Percentiles rank a stretch among this genome's conserved stretches.
phyloP scores from a whole-genome alignment of 2,329 filamentous ascomycete genomes.

The Aschersonia sp. region DNA sequence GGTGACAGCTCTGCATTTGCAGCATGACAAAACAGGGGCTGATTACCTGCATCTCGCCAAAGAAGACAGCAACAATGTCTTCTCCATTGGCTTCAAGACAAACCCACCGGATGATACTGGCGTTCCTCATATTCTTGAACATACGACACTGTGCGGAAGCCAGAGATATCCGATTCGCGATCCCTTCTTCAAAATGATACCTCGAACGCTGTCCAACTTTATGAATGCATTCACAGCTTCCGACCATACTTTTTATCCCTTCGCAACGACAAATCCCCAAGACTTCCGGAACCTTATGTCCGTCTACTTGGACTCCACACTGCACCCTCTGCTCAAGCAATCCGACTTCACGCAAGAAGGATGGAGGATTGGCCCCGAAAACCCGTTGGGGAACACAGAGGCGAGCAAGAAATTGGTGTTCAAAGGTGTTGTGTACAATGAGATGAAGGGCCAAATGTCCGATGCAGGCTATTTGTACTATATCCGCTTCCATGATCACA shows the following conservation, averaged over 20 bases:
- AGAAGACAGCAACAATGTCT: constrained; percentile 98
- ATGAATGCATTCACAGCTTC: constrained; percentile 98
- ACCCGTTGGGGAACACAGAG: constrained; percentile 46
- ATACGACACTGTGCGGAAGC: constrained; percentile 91
- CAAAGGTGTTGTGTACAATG: constrained; percentile 97
- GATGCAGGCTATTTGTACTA: constrained; percentile 95
- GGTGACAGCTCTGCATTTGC: constrained; percentile 76
- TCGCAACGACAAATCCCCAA: constrained; percentile 88
- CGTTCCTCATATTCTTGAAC: constrained; percentile 91
- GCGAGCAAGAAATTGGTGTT: constrained; percentile 66
- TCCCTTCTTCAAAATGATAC: constrained; percentile 99
- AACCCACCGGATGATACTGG: constrained; percentile 95
- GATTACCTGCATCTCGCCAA: constrained; percentile 91
- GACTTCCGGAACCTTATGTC: constrained; percentile 94
- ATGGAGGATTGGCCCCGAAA: constrained; percentile 90
- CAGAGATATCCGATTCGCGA: constrained; percentile 95
- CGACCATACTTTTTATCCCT: constrained; percentile 94
- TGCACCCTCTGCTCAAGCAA: constrained; percentile 77
- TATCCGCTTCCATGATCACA: constrained; percentile 85
- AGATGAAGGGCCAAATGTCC: constrained; percentile 99
- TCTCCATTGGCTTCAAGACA: constrained; percentile 98
- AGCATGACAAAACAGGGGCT: constrained; percentile 89
- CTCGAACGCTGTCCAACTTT: constrained; percentile 94
- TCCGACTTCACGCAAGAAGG: constrained; percentile 94
- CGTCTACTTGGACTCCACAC: constrained; percentile 88